Base-by-base conservation (phyloP, 441 rosid species). In the Populus hybrid region DNA sequence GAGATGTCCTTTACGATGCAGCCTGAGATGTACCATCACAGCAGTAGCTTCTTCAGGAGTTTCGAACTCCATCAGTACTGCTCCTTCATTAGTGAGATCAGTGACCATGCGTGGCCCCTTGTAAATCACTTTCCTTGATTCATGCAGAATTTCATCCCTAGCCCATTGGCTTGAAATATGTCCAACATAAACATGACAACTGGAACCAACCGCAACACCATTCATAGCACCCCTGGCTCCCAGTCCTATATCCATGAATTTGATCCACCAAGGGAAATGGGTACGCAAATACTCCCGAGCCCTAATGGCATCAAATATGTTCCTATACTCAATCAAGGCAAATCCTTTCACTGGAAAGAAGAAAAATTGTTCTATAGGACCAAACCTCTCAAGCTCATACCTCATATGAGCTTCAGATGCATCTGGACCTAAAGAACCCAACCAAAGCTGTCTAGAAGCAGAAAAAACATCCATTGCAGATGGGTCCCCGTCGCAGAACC, bases 11-110 rank as follows among this genome's bases (percentile, higher is more conserved):
- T 83, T 89, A 26, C 95, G 94, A 67, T 80, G 85, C 77, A 85
- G 89, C 80, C 99, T 90, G 81, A 96, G 92, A 87, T 91, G 98
- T 64, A 88, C 87, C 94, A 94, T 91, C 72, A 92, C 97, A 76
- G 88, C 78, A 78, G 89, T 86, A 81, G 98, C 97, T 83, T 94
- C 96, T 82, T 96, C 98, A 34, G 99, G 95, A 76, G 92, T 86
- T 81, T 90, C 93, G 87, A 89, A 96, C 89, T 94, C 99, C 97
- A 96, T 86, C 65, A 96, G 76, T 78, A 96, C 82, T 74, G 97
- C 98, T 78, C 92, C 86, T 84, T 94, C 99, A 83, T 81, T 89
- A 84, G 81, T 79, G 80, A 94, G 86, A 84, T 96, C 98, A 70
- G 88, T 88, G 50, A 91, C 90, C 91, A 85, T 87, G 79, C 88